These are phyloP conservation scores for Bullera alba DNA, from an alignment of 768 basidiomycete species.

Conservation along the genomic window DNA sequence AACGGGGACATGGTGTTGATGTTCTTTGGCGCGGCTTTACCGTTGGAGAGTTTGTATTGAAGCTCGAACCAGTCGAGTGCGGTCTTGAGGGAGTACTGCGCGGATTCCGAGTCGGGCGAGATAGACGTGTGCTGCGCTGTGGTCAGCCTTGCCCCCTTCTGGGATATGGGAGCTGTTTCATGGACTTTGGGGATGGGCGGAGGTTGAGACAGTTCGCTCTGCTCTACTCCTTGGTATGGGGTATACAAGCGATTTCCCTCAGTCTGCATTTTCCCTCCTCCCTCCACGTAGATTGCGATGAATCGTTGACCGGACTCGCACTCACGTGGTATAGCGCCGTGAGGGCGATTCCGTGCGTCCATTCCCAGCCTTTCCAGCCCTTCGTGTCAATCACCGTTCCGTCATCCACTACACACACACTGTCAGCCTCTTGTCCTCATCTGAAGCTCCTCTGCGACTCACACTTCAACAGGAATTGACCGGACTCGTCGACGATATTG, in stretches of 20 bases:
- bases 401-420: constrained; percentile 46
- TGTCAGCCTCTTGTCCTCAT: not conserved
- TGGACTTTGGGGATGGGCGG: no score
- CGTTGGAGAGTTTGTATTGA: constrained; percentile 48
- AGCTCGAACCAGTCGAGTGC: constrained; percentile 53
- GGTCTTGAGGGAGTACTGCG: constrained; percentile 47
- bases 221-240: no score
- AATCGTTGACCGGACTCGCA: not conserved
- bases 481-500: constrained; percentile 54
- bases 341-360: constrained; percentile 43
- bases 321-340: constrained; percentile 37
- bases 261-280: not conserved
- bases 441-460: not conserved
- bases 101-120: constrained; percentile 12
- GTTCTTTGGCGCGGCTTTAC: constrained; percentile 55
- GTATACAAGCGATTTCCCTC: no score
- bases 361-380: constrained; percentile 57
- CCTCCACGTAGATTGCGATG: not conserved
- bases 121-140: constrained; percentile 46
- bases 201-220: no score
- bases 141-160: constrained; percentile 7
- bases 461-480: constrained; percentile 52
- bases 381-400: constrained; percentile 57
- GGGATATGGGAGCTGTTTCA: not conserved
- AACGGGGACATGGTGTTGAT: constrained; percentile 58